Evolutionary conservation across 371 early-diverging fungal species (phyloP).

Genomic region (Lichtheimia corymbifera): DNA sequence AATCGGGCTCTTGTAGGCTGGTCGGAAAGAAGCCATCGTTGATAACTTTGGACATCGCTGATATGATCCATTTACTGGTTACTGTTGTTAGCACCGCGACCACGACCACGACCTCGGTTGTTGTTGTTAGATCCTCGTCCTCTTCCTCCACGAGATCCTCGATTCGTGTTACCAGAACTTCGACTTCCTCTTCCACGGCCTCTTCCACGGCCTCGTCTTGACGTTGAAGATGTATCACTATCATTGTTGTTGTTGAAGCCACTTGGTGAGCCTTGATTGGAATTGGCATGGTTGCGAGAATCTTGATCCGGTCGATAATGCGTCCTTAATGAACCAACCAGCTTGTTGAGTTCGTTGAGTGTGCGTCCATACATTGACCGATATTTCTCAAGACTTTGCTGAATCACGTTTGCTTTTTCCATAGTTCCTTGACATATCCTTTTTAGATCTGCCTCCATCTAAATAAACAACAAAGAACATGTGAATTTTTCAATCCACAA

Average conservation of each 20-base stretch:
- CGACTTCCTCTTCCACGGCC: slow-evolving; percentile 6
- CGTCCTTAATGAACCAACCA: slow-evolving; percentile 47
- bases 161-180: slow-evolving; percentile 4
- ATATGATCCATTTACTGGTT: neutral
- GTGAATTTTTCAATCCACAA: neutral
- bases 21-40: no score
- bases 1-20: no score
- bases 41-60: no score
- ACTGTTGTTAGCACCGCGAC: slow-evolving; percentile 9
- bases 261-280: neutral
- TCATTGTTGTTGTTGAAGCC: neutral
- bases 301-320: slow-evolving; percentile 35
- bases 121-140: slow-evolving; percentile 15
- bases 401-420: slow-evolving; percentile 59
- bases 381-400: slow-evolving; percentile 62
- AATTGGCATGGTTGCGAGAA: neutral
- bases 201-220: slow-evolving; percentile 8
- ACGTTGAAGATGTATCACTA: neutral
- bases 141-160: slow-evolving; percentile 1
- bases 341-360: slow-evolving; percentile 34
- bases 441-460: slow-evolving; percentile 50
- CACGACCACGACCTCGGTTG: slow-evolving; percentile 20
- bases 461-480: neutral
- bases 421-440: slow-evolving; percentile 53
- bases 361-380: slow-evolving; percentile 61